Evolutionary conservation across 2,329 filamentous ascomycete genomes (phyloP), one percentile per base, ranked within the genome.

Genomic region (Cordyceps javanica): DNA sequence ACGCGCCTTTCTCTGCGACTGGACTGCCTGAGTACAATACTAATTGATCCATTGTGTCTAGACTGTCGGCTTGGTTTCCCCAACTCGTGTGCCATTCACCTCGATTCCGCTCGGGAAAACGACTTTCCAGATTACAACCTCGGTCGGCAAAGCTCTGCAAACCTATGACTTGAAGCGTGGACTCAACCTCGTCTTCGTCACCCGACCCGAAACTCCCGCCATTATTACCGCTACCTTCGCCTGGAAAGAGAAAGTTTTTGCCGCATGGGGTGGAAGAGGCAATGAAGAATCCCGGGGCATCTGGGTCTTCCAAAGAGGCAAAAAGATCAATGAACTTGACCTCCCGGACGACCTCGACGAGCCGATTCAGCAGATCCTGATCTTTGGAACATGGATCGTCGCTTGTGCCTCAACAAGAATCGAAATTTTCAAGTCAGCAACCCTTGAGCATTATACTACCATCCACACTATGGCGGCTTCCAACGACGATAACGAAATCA

Each of bases 71-170:
- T 80, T 99, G 32, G 91, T 99, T 2, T 97, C 94, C 5, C 91
- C 94, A 0, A 97, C 93, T 2, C 75, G 80, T 50, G 91, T 97
- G 0, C 93, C 94, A 0, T 97, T 99, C 69, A 92, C 93, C 2
- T 88, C 89, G 6, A 82, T 95, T 32, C 89, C 93, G 0, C 79
- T 96, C 16, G 94, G 94, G 59, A 96, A 96, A 74, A 93, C 90
- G 1, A 96, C 91, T 3, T 99, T 96, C 69, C 94, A 99, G 71
- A 91, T 99, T 72, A 97, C 94, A 34, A 99, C 94, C 30, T 97
- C 91, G 0, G 89, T 95, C 61, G 94, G 93, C 61, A 84, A 87
- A 66, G 90, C 88, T 59, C 81, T 99, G 48, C 94, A 99, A 73
- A 99, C 94, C 0, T 99, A 99, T 76, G 94, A 99, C 70, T 77